Evolutionary conservation across 2,329 filamentous ascomycete species (phyloP).

Genomic region (Lecanicillium sp.): DNA sequence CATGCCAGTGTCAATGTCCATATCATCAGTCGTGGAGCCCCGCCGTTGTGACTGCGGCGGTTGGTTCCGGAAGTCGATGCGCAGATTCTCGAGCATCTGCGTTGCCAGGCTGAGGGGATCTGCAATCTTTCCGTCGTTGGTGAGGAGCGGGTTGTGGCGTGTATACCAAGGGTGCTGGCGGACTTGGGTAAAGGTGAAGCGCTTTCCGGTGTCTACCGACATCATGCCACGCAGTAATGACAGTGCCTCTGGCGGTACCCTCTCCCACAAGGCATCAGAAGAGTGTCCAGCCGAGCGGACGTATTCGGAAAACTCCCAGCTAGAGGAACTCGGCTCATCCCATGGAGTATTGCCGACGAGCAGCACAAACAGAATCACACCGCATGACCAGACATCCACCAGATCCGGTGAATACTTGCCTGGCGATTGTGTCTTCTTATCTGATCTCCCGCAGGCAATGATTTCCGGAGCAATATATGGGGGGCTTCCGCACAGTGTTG

Average conservation of each 20-base stretch:
- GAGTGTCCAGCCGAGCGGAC: slow-evolving; percentile 70
- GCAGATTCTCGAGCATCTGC: slow-evolving; percentile 84
- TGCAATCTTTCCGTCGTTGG: slow-evolving; percentile 61
- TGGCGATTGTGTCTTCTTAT: slow-evolving; percentile 39
- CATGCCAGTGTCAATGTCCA: slow-evolving; percentile 58
- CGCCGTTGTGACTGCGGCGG: slow-evolving; percentile 42
- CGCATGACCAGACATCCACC: slow-evolving; percentile 94
- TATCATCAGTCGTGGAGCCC: slow-evolving; percentile 37
- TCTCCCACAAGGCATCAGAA: slow-evolving; percentile 76
- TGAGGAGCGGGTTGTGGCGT: slow-evolving; percentile 68
- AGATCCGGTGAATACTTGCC: slow-evolving; percentile 66
- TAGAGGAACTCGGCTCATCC: slow-evolving; percentile 81
- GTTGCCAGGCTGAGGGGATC: slow-evolving; percentile 85
- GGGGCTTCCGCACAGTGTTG: slow-evolving; percentile 88
- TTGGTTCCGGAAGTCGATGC: slow-evolving; percentile 74
- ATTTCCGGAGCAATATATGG: slow-evolving; percentile 98
- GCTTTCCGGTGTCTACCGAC: slow-evolving; percentile 62
- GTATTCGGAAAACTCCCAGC: slow-evolving; percentile 90
- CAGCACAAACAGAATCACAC: slow-evolving; percentile 93
- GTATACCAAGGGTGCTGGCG: slow-evolving; percentile 94
- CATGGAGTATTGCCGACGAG: slow-evolving; percentile 95
- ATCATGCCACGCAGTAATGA: slow-evolving; percentile 92
- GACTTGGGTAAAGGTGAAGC: slow-evolving; percentile 82
- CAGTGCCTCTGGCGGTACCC: slow-evolving; percentile 63
- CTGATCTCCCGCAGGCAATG: slow-evolving; percentile 40